Evolutionary conservation across 148 eudicot genomes (phyloP), one percentile per base, ranked within the genome.

Genomic region (Selenicereus undatus): DNA sequence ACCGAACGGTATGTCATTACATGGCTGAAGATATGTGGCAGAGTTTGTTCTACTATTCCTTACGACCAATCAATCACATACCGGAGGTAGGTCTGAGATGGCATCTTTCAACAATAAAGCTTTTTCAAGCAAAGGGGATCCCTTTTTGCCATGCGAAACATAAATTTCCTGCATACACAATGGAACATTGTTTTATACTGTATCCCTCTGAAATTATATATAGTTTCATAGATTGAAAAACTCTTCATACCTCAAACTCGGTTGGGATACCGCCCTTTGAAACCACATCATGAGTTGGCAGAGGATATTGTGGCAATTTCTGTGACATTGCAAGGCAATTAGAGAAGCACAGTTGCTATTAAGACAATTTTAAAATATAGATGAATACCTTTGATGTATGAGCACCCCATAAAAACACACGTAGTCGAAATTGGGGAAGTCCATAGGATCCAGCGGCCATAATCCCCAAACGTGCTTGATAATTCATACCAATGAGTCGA

Each of bases 361-460:
- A 21, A 4, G 58, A 32, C 32, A 16, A 22, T 17, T 68, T 35
- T 0, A n/a, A 2, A 3, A 5, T 0, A 24, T 17, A n/a, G 27
- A 16, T 18, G 60, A 64, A 26, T 65, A 81, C 83, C 78, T 75
- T 32, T 64, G 78, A 75, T 9, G 18, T 27, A 29, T 81, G 83
- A 29, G 83, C 83, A 29, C 83, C 83, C 83, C 83, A 81, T 8
- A 81, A 43, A 75, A 81, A 81, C 1, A 75, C 78, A 8, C 83
- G 42, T 20, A 81, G 20, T 13, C 83, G 83, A 81, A 65, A 81
- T 51, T 81, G 83, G 0, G 83, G 83, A 24, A 81, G 78, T 12
- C 78, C 83, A 66, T 81, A 81, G 29, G 83, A 81, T 48, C 83
- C 78, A 14, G 78, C 83, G 8, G 83, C 78, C 78, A 81, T 74